Evolutionary conservation across 768 basidiomycete species (phyloP).

Genomic region (Mrakia frigida): DNA sequence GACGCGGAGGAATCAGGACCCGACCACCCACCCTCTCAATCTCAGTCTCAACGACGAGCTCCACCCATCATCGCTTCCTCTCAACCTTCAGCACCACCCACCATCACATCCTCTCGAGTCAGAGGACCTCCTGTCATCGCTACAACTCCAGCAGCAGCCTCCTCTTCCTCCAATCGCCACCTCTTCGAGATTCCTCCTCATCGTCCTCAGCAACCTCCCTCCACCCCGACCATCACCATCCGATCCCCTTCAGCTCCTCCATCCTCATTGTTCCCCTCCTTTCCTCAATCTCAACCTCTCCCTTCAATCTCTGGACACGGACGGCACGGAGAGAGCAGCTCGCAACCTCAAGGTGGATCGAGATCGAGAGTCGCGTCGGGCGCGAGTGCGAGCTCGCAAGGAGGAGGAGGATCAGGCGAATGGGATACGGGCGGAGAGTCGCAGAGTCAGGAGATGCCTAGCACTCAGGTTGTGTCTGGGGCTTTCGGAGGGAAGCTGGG

Average conservation of each 20-base stretch:
- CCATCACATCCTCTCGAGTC: background rate
- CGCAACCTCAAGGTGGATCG: background rate
- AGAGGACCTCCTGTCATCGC: background rate
- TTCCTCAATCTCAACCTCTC: background rate
- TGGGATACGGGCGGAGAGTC: background rate
- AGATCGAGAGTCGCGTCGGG: background rate
- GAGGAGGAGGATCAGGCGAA: background rate
- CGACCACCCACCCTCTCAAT: background rate
- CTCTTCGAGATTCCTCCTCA: slow-evolving; percentile 2
- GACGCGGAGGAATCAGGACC: background rate
- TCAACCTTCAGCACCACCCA: background rate
- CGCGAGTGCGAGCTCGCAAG: background rate
- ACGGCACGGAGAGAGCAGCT: background rate
- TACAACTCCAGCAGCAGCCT: background rate
- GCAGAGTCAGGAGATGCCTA: background rate
- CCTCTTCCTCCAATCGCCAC: background rate
- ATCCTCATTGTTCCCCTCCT: background rate
- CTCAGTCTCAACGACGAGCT: background rate
- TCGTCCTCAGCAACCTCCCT: background rate
- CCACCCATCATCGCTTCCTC: background rate
- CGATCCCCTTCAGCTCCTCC: background rate
- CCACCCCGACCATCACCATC: slow-evolving; percentile 7
- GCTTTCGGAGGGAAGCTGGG: slow-evolving; percentile 20
- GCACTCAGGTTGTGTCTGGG: slow-evolving; percentile 22
- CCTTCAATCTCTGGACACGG: background rate